A percentile compares a stretch with the other conserved stretches of the same genome.
Conservation (phyloP, 352 stramenopile genomes). For the Thalassiosira delicatula region DNA sequence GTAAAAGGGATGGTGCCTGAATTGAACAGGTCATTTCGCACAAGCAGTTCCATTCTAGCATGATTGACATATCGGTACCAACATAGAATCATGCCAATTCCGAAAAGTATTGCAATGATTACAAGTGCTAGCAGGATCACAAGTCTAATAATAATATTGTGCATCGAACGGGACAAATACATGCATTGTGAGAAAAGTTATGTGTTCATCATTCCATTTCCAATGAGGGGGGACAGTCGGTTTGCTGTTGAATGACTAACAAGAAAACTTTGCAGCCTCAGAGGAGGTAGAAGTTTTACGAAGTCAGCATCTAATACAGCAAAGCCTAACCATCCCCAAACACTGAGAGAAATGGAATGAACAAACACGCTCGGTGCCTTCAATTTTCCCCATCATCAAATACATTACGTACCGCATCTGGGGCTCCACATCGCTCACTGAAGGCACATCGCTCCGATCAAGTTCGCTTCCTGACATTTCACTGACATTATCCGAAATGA, state of each 20-base stretch:
- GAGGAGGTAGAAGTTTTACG: background rate
- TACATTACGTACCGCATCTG: slow-evolving; percentile 56
- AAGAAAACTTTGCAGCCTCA: background rate
- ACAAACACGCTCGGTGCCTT: slow-evolving; percentile 36
- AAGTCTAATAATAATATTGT: slow-evolving; percentile 51
- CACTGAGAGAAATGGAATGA: slow-evolving; percentile 43
- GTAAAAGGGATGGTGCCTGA: background rate
- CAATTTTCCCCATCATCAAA: slow-evolving; percentile 8
- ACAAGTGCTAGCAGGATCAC: slow-evolving; percentile 44
- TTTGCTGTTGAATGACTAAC: slow-evolving; percentile 13
- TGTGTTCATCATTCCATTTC: slow-evolving; percentile 59
- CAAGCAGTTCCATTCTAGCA: slow-evolving; percentile 42
- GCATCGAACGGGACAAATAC: slow-evolving; percentile 26
- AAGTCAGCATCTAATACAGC: background rate
- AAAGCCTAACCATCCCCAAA: slow-evolving; percentile 19
- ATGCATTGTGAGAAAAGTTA: slow-evolving; percentile 35
- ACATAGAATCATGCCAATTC: slow-evolving; percentile 38
- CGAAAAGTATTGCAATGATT: slow-evolving; percentile 50
- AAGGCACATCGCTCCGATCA: slow-evolving; percentile 51
- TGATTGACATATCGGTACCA: slow-evolving; percentile 37
- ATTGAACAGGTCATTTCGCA: slow-evolving; percentile 30
- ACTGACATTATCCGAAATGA: slow-evolving; percentile 61
- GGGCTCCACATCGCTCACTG: slow-evolving; percentile 48
- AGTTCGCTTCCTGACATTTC: slow-evolving; percentile 68
- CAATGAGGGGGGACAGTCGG: slow-evolving; percentile 16